phyloP scores from a whole-genome alignment of 345 rosid species.

The Ailanthus altissimus region DNA sequence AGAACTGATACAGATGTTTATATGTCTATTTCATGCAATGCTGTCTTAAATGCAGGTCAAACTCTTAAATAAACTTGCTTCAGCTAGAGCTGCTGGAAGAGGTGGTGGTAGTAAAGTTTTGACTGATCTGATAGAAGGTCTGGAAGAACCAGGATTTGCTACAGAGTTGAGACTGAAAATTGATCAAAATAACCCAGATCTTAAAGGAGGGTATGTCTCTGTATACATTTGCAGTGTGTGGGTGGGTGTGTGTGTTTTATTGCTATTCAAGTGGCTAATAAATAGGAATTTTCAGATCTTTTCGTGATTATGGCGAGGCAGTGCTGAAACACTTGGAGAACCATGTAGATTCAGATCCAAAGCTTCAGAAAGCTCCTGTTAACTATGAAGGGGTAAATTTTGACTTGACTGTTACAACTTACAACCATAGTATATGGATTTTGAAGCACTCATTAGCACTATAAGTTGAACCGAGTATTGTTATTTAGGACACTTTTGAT shows the following conservation, averaged over 20 bases:
- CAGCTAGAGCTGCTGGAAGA: slow-evolving; percentile 76
- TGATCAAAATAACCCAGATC: slow-evolving; percentile 76
- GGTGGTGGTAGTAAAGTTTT: slow-evolving; percentile 79
- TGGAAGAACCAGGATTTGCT: slow-evolving; percentile 76
- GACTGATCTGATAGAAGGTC: slow-evolving; percentile 79
- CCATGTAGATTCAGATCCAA: slow-evolving; percentile 51
- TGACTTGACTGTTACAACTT: background rate
- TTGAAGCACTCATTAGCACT: background rate
- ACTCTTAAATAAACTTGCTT: slow-evolving; percentile 87
- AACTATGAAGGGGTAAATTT: slow-evolving; percentile 85
- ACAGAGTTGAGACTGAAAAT: slow-evolving; percentile 88
- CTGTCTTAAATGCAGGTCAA: slow-evolving; percentile 62
- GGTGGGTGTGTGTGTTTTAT: background rate
- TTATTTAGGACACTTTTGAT: background rate
- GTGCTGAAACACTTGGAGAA: slow-evolving; percentile 73
- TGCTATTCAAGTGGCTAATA: slow-evolving; percentile 16
- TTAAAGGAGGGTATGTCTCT: slow-evolving; percentile 80
- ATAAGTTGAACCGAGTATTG: background rate
- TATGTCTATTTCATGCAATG: slow-evolving; percentile 11
- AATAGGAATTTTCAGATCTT: slow-evolving; percentile 52
- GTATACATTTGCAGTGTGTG: slow-evolving; percentile 6
- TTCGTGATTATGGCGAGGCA: slow-evolving; percentile 87
- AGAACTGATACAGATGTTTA: background rate
- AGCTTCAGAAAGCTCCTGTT: slow-evolving; percentile 78
- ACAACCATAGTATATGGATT: background rate